These are phyloP conservation scores for Paralagenidium karlingii DNA, from an alignment of 352 stramenopile genomes.

Conservation along the genomic window DNA sequence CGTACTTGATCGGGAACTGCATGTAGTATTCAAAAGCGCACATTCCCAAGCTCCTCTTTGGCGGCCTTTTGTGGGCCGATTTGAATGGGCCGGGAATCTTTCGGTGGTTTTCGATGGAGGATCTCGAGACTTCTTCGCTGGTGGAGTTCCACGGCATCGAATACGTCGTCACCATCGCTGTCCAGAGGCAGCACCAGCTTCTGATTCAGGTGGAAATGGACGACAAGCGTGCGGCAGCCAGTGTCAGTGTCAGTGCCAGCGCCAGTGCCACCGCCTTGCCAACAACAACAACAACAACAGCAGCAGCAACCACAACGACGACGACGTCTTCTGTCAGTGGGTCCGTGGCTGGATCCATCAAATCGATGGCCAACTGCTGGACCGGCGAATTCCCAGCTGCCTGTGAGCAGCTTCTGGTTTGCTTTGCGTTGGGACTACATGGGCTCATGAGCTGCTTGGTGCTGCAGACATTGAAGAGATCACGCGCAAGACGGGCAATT, in stretches of 20 bases:
- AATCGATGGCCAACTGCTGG: too few relatives aligned
- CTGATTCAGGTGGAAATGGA: conserved; percentile 58
- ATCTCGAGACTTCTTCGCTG: conserved; percentile 43
- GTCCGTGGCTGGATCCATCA: too few relatives aligned
- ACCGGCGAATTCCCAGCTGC: conserved; percentile 39
- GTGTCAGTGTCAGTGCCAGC: not conserved
- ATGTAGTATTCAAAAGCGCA: too few relatives aligned
- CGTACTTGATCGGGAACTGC: too few relatives aligned
- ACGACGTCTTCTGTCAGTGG: not conserved
- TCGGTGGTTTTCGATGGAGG: conserved; percentile 15
- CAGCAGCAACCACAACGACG: not conserved
- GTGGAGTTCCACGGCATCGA: conserved; percentile 60
- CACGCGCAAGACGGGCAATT: conserved; percentile 89
- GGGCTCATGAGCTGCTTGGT: not conserved
- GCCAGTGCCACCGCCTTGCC: not conserved
- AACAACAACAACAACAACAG: not conserved
- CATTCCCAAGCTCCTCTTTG: too few relatives aligned
- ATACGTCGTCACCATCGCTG: conserved; percentile 59
- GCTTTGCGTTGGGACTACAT: not conserved
- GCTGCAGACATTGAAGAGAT: conserved; percentile 80
- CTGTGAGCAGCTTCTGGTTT: conserved; percentile 10
- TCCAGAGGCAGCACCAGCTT: conserved; percentile 35
- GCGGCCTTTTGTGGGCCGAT: too few relatives aligned
- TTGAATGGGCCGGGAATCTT: too few relatives aligned
- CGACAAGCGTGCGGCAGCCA: not conserved